These are phyloP conservation scores for Lactifluus subvellereus DNA, from an alignment of 768 basidiomycete species.

Conservation along the genomic window DNA sequence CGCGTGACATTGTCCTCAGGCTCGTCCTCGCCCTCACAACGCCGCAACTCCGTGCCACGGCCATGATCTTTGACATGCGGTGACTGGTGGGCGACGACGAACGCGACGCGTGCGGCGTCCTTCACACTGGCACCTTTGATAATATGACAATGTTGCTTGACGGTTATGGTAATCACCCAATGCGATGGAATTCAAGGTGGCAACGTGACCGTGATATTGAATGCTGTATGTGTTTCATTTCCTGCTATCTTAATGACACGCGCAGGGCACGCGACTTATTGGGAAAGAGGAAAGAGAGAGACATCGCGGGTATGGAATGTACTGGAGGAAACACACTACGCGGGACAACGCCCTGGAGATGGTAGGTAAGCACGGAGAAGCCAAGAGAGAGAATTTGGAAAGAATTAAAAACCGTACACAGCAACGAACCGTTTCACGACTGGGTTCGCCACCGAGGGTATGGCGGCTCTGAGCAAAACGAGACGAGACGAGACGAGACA, in stretches of 20 bases:
- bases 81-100: background rate
- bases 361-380: conserved; percentile 15
- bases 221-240: conserved; percentile 4
- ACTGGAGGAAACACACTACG: background rate
- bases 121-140: conserved; percentile 10
- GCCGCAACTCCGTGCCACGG: background rate
- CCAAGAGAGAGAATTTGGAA: background rate
- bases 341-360: conserved; percentile 7
- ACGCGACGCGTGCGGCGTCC: background rate
- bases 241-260: conserved; percentile 10
- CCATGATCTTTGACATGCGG: background rate
- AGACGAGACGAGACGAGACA: background rate
- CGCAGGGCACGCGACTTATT: conserved; percentile 10
- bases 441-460: background rate
- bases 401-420: conserved; percentile 7
- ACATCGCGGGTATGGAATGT: conserved; percentile 12
- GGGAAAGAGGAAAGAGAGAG: background rate
- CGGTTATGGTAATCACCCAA: conserved; percentile 5
- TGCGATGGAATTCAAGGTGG: background rate
- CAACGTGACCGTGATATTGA: conserved; percentile 3
- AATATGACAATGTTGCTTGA: background rate
- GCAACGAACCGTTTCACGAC: conserved; percentile 15
- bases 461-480: background rate
- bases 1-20: background rate
- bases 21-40: background rate